Base-by-base conservation (phyloP, 768 basidiomycete genomes). In the Hortiboletus flavorubellus region DNA sequence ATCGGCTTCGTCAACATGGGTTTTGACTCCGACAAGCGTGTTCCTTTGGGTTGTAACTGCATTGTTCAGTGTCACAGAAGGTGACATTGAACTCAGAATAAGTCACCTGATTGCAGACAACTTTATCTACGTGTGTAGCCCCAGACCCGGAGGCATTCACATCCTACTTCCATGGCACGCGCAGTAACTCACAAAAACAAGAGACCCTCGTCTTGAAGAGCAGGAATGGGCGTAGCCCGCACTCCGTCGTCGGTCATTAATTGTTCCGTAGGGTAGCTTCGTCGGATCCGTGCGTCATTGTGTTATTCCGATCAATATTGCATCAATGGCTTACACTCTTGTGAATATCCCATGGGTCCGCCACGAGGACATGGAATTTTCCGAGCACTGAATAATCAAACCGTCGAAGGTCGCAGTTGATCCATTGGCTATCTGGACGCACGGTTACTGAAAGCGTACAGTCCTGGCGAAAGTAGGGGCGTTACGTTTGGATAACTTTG, bases 301-400 rank as follows among this genome's bases (percentile, higher is more conserved):
- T 37, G 15, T 15, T 30, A 18, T 39, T 41, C 54, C 39, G n/a
- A 31, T 51, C 3, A 14, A 37, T 23, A 47, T n/a, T 29, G 46
- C 23, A 35, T 46, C 46, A 46, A 29, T 35, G 53, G 56, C 53
- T 49, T 68, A 95, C 92, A 64, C 92, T 96, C 93, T 97, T 97
- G 67, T 98, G 95, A 60, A 98, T 98, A 73, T 97, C 94, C 97
- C 97, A 99, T 15, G 97, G 97, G 66, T 99, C 97, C 0, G 97
- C 97, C 84, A 98, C 92, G 63, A 99, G 97, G 40, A 98, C 93
- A 68, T 98, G 93, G 64, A 98, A 99, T 71, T 97, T 98, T 52
- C 97, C 97, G 15, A 99, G 78, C 0, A 96, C 86, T 0, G 93
- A 90, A 63, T 91, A 93, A 71, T 98, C 94, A 66, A 99, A 95